Evolutionary conservation across 495 filamentous ascomycete species (phyloP).

Genomic region (Penicillium malachiteum): DNA sequence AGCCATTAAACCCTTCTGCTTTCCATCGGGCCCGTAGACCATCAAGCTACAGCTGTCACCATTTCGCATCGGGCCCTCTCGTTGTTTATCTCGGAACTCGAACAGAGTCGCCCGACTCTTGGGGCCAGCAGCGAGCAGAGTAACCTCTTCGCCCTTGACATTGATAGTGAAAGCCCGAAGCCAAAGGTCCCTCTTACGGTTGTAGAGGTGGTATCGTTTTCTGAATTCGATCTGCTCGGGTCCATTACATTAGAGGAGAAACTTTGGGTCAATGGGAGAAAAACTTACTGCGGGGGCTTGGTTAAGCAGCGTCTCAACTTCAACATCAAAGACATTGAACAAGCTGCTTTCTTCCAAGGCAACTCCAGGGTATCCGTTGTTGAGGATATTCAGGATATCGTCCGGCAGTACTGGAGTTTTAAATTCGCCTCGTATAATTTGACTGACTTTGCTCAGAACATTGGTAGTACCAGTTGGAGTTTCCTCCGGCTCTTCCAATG

Average conservation of each 20-base stretch:
- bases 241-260: neutral
- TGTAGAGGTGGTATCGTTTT: neutral
- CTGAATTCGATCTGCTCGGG: constrained; percentile 4
- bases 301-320: constrained; percentile 1
- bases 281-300: constrained; percentile 3
- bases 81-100: constrained; percentile 2
- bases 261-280: neutral
- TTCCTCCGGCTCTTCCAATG: neutral
- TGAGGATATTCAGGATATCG: neutral
- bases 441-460: neutral
- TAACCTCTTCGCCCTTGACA: neutral
- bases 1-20: neutral
- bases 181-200: neutral
- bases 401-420: neutral
- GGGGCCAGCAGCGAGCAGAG: neutral
- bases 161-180: neutral
- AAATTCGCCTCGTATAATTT: neutral
- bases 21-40: neutral
- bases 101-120: neutral
- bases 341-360: neutral
- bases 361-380: neutral
- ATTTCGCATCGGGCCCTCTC: neutral
- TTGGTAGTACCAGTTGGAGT: neutral
- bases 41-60: constrained; percentile 1
- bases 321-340: neutral